These are phyloP conservation scores for Albatrellus ellisii DNA, from an alignment of 768 basidiomycete species.

Conservation along the genomic window DNA sequence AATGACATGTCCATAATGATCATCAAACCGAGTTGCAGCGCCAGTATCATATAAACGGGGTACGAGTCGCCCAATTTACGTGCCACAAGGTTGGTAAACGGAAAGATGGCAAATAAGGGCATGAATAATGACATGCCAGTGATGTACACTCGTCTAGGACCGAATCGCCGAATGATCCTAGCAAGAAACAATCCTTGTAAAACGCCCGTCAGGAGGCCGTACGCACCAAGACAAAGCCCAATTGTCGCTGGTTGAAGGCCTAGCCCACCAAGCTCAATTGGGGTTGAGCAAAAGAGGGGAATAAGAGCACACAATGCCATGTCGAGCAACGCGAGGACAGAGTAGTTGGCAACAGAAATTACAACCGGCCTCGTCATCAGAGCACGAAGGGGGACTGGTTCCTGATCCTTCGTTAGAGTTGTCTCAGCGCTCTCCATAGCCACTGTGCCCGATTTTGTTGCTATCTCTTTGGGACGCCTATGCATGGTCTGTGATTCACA, in stretches of 20 bases:
- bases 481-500: background rate
- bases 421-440: too few species aligned
- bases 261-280: slow-evolving; percentile 25
- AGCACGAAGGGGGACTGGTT: slow-evolving; percentile 14
- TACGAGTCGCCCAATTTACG: background rate
- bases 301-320: slow-evolving; percentile 25
- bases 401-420: too few species aligned
- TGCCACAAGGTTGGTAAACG: slow-evolving; percentile 7
- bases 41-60: slow-evolving; percentile 27
- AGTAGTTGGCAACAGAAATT: slow-evolving; percentile 23
- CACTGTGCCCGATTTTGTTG: too few species aligned
- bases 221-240: slow-evolving; percentile 22
- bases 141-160: slow-evolving; percentile 21
- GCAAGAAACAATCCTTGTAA: slow-evolving; percentile 28
- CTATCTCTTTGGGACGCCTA: too few species aligned
- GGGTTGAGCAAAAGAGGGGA: slow-evolving; percentile 29
- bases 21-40: background rate
- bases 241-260: slow-evolving; percentile 23
- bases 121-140: slow-evolving; percentile 15
- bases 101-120: slow-evolving; percentile 17
- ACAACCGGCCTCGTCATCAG: slow-evolving; percentile 22
- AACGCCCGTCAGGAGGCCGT: slow-evolving; percentile 25
- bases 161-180: slow-evolving; percentile 20
- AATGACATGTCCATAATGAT: background rate
- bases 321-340: slow-evolving; percentile 23